Percentiles rank a stretch among this genome's conserved stretches.
Conservation (phyloP, 2,329 filamentous ascomycete species). For the Paradendryphiella salina region DNA sequence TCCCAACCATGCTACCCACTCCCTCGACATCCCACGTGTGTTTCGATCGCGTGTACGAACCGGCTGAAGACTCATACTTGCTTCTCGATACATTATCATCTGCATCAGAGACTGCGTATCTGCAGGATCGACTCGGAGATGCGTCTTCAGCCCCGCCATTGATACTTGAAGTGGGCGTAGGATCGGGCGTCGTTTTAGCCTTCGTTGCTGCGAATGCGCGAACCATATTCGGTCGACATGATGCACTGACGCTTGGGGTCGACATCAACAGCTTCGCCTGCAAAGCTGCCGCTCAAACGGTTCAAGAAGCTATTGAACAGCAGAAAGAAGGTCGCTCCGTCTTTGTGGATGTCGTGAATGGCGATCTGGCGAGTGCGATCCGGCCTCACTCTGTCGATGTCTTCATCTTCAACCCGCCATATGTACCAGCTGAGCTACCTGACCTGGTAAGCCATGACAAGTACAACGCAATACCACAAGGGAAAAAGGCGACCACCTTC, state of each 20-base stretch:
- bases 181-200: slow-evolving; percentile 90
- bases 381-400: slow-evolving; percentile 69
- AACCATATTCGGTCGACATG: slow-evolving; percentile 70
- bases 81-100: slow-evolving; percentile 89
- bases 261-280: slow-evolving; percentile 89
- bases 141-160: slow-evolving; percentile 51
- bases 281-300: slow-evolving; percentile 71
- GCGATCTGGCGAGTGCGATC: slow-evolving; percentile 69
- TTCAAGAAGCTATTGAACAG: slow-evolving; percentile 55
- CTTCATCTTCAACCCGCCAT: slow-evolving; percentile 94
- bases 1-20: slow-evolving; percentile 76
- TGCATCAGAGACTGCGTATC: slow-evolving; percentile 67
- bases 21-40: slow-evolving; percentile 90
- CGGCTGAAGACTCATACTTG: slow-evolving; percentile 93
- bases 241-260: slow-evolving; percentile 72
- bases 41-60: slow-evolving; percentile 89
- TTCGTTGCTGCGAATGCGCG: slow-evolving; percentile 78
- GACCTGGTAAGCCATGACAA: slow-evolving; percentile 48
- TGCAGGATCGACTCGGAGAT: slow-evolving; percentile 63
- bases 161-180: slow-evolving; percentile 83
- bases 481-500: slow-evolving; percentile 54
- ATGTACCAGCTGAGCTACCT: slow-evolving; percentile 85
- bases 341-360: slow-evolving; percentile 69
- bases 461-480: slow-evolving; percentile 34
- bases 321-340: slow-evolving; percentile 31